Evolutionary conservation across 352 stramenopile genomes (phyloP).

Genomic region (Phytophthora pisi): DNA sequence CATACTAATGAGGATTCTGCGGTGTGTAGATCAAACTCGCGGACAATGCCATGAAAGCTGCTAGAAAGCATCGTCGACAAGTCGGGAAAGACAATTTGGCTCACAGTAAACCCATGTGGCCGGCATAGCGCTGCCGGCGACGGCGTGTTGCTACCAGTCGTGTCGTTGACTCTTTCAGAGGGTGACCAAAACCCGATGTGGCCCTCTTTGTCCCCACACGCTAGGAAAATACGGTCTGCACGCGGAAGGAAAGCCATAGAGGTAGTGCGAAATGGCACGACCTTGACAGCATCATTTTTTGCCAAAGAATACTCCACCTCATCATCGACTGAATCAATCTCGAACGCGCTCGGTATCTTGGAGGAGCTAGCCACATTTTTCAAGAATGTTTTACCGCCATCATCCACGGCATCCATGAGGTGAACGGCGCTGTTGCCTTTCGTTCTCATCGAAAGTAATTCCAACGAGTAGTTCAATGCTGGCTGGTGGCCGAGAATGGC

Average conservation of each 20-base stretch:
- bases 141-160: not conserved
- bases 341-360: constrained; percentile 25
- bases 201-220: constrained; percentile 67
- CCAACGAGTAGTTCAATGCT: constrained; percentile 6
- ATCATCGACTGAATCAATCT: constrained; percentile 8
- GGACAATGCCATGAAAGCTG: constrained; percentile 64
- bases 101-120: constrained; percentile 55
- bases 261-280: constrained; percentile 54
- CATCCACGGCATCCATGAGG: constrained; percentile 18
- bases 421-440: not conserved
- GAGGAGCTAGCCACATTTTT: constrained; percentile 13
- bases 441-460: constrained; percentile 3
- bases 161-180: not conserved
- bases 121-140: constrained; percentile 41
- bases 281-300: constrained; percentile 58
- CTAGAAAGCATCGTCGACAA: constrained; percentile 60
- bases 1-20: constrained; percentile 51
- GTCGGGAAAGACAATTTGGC: constrained; percentile 63
- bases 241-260: constrained; percentile 73
- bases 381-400: constrained; percentile 37
- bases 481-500: not conserved
- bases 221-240: constrained; percentile 56
- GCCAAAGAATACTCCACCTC: constrained; percentile 50
- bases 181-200: constrained; percentile 43
- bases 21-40: constrained; percentile 59